A percentile compares a stretch with the other conserved stretches of the same genome.
phyloP scores from a whole-genome alignment of 75 land plant species.

The Isoetes taiwanensis region DNA sequence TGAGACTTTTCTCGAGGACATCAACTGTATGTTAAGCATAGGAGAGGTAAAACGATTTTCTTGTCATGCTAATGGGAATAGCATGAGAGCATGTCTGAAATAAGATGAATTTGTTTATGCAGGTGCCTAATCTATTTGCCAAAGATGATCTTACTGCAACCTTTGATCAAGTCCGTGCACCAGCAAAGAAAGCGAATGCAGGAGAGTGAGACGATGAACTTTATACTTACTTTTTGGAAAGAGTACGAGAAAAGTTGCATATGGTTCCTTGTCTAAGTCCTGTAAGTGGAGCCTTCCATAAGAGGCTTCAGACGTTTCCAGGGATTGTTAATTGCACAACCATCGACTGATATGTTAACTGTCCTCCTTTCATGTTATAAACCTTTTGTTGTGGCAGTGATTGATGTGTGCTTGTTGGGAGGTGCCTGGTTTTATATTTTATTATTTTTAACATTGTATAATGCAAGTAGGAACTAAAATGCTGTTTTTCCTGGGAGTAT shows the following conservation, averaged over 20 bases:
- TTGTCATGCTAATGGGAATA: neutral
- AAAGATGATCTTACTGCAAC: constrained; percentile 17
- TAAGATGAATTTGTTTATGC: too few relatives aligned
- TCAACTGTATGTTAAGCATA: constrained; percentile 20
- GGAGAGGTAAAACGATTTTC: constrained; percentile 21
- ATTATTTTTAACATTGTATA: neutral
- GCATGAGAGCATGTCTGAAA: too few relatives aligned
- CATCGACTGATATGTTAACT: constrained; percentile 17
- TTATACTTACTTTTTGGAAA: constrained; percentile 16
- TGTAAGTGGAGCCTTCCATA: constrained; percentile 15
- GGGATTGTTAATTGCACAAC: constrained; percentile 26
- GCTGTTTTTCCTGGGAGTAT: neutral
- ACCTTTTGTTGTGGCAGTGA: neutral
- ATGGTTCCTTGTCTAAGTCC: constrained; percentile 23
- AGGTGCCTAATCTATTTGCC: constrained; percentile 26
- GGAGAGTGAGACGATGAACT: constrained; percentile 24
- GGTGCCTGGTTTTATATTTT: neutral
- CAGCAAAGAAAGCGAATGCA: constrained; percentile 18
- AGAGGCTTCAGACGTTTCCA: constrained; percentile 20
- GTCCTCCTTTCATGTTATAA: neutral
- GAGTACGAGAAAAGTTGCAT: constrained; percentile 19
- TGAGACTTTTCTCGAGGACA: constrained; percentile 27
- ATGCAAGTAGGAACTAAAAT: neutral
- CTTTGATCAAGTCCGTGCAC: constrained; percentile 14
- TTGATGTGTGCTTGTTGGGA: neutral